A percentile compares a stretch with the other conserved stretches of the same genome.
Conservation (phyloP, 2,329 filamentous ascomycete species). For the Penicillium sp. region DNA sequence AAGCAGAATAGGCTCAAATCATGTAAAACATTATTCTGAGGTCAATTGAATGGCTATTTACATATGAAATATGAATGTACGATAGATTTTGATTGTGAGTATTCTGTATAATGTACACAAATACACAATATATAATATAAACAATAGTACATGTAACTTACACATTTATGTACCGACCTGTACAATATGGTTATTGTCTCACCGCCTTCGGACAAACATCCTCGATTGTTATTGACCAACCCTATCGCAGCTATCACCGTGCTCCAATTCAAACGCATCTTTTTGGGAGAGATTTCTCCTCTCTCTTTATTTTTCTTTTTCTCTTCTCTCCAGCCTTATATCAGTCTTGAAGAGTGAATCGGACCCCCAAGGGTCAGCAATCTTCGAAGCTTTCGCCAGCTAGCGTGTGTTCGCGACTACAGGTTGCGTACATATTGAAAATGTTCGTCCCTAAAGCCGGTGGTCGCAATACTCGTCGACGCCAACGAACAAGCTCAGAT, state of each 20-base stretch:
- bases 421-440: conserved; percentile 10
- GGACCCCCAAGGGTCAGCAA: conserved; percentile 4
- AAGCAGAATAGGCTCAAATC: neutral
- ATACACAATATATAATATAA: neutral
- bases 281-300: neutral
- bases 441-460: conserved; percentile 43
- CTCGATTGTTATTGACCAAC: conserved; percentile 14
- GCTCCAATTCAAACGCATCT: conserved; percentile 9
- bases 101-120: neutral
- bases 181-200: neutral
- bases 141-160: neutral
- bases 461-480: conserved; percentile 38
- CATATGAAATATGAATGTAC: no score
- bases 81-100: neutral
- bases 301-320: neutral
- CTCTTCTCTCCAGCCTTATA: neutral
- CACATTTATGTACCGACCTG: neutral
- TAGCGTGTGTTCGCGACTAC: conserved; percentile 2
- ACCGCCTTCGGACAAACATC: conserved; percentile 18
- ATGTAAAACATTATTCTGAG: neutral
- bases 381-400: conserved; percentile 1
- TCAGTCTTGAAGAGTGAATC: neutral
- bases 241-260: conserved; percentile 3
- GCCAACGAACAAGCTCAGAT: conserved; percentile 44
- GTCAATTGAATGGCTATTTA: neutral